Conservation (phyloP, 2,329 filamentous ascomycete genomes). For the Cercospora zeae-maydis region DNA sequence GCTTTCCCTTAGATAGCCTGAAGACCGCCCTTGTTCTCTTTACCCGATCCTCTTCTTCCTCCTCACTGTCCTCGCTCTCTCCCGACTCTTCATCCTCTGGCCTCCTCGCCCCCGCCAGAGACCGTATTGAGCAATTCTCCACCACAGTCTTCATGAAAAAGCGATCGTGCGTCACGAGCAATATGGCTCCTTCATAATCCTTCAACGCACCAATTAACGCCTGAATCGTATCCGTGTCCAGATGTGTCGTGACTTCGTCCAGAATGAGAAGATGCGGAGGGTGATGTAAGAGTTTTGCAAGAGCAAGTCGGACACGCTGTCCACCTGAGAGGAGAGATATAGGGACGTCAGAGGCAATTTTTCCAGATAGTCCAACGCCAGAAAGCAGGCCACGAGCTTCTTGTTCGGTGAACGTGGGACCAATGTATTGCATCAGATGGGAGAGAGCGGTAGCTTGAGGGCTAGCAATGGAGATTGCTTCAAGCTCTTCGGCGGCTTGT, state of each 20-base stretch:
- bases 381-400: constrained; percentile 64
- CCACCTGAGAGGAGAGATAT: constrained; percentile 72
- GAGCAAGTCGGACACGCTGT: constrained; percentile 63
- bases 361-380: constrained; percentile 66
- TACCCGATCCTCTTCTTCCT: constrained; percentile 16
- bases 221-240: constrained; percentile 76
- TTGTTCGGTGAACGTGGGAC: constrained; percentile 59
- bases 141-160: constrained; percentile 75
- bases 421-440: constrained; percentile 57
- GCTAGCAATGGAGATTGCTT: constrained; percentile 51
- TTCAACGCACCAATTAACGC: constrained; percentile 65
- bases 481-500: constrained; percentile 68
- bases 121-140: constrained; percentile 50
- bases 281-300: constrained; percentile 66
- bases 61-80: constrained; percentile 18
- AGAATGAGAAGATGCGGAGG: constrained; percentile 70
- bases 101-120: constrained; percentile 14
- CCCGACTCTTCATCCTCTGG: constrained; percentile 27
- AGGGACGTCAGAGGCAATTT: constrained; percentile 69
- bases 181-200: constrained; percentile 67
- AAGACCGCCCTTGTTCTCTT: constrained; percentile 18
- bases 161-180: constrained; percentile 77
- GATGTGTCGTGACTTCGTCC: constrained; percentile 79
- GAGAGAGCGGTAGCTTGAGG: constrained; percentile 61
- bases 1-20: constrained; percentile 20